Percentiles rank a stretch among this genome's conserved stretches.
Conservation (phyloP, 257 asterid species). For the Jacaranda mimosifolia region DNA sequence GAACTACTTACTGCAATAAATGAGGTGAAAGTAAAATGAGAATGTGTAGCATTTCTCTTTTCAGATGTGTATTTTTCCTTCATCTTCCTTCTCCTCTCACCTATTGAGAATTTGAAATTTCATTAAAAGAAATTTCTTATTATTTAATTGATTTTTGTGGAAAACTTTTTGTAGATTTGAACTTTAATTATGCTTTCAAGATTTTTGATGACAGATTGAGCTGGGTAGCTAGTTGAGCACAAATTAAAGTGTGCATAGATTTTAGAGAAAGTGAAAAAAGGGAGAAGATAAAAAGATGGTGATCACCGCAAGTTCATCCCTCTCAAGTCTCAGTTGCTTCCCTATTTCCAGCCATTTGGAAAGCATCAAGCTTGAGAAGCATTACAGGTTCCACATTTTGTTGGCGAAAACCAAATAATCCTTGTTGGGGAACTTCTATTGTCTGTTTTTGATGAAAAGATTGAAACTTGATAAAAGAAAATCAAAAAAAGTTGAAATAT, state of each 20-base stretch:
- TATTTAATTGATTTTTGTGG: not conserved
- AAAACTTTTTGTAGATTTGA: slow-evolving; percentile 22
- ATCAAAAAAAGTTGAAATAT: not conserved
- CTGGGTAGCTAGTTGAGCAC: not conserved
- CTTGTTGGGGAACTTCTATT: too few relatives aligned
- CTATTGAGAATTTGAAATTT: not conserved
- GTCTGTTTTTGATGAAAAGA: not conserved
- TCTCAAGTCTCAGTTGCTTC: too few relatives aligned
- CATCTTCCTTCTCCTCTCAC: not conserved
- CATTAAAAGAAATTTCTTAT: not conserved
- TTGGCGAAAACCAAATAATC: too few relatives aligned
- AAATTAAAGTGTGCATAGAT: not conserved
- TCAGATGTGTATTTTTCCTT: not conserved
- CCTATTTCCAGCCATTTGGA: too few relatives aligned
- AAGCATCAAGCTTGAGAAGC: too few relatives aligned
- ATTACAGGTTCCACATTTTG: too few relatives aligned
- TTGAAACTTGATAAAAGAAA: not conserved
- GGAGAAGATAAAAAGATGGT: too few relatives aligned
- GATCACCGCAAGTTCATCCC: too few relatives aligned
- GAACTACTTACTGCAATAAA: too few relatives aligned
- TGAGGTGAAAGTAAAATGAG: too few relatives aligned
- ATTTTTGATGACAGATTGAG: not conserved
- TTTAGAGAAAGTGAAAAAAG: too few relatives aligned
- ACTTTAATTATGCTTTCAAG: not conserved
- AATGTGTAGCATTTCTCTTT: too few relatives aligned